These are phyloP conservation scores for Trichomonascaceae sp. DNA, from an alignment of 1,139 yeast species.

Conservation along the genomic window DNA sequence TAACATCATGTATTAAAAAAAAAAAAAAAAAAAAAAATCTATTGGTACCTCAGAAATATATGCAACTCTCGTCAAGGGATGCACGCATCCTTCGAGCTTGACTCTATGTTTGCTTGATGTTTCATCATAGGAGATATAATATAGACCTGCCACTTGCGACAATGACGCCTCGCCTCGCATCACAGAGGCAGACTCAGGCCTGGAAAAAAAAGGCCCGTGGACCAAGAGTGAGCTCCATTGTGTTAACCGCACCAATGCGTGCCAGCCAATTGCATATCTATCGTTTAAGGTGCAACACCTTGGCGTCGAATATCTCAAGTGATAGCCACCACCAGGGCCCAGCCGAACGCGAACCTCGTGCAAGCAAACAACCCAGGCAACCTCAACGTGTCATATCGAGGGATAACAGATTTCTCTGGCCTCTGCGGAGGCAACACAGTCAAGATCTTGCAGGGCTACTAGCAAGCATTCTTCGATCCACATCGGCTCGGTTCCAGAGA, in stretches of 20 bases:
- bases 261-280: background rate
- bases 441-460: too few relatives aligned
- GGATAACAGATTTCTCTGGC: background rate
- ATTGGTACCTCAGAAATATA: background rate
- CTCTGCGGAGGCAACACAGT: background rate
- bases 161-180: background rate
- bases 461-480: too few relatives aligned
- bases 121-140: background rate
- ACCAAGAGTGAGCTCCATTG: constrained; percentile 1
- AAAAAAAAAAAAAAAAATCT: background rate
- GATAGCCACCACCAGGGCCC: too few relatives aligned
- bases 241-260: background rate
- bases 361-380: too few relatives aligned
- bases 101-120: background rate
- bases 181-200: background rate
- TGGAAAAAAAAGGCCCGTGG: background rate
- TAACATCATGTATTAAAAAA: background rate
- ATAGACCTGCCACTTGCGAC: background rate
- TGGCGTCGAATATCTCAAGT: background rate
- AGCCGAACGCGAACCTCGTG: too few relatives aligned
- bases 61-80: background rate
- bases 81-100: constrained; percentile 1
- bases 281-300: background rate
- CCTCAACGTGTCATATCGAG: background rate
- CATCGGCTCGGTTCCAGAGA: too few relatives aligned